A percentile compares a stretch with the other conserved stretches of the same genome.
Conservation (phyloP, 1,139 yeast genomes). For the Suhomyces maxii region DNA sequence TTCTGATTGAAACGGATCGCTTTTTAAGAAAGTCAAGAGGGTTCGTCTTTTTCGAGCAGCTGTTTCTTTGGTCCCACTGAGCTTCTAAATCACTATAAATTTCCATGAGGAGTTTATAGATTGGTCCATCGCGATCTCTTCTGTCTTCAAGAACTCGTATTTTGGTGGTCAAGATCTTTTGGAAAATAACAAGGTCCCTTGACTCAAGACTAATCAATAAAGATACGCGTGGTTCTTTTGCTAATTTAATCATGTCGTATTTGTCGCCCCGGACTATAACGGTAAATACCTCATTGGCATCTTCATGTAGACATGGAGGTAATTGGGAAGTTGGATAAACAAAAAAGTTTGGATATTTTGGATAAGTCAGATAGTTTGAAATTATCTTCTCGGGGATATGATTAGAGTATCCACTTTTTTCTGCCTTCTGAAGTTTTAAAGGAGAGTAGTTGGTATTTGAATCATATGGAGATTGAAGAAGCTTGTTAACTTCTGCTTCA, state of each 20-base stretch:
- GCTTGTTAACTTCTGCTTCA: too few species aligned
- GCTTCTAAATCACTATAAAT: conserved; percentile 1
- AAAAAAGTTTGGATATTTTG: too few species aligned
- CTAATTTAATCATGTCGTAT: neutral
- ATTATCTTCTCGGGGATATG: too few species aligned
- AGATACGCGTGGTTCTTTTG: neutral
- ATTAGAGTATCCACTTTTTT: too few species aligned
- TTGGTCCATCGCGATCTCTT: neutral
- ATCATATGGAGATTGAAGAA: too few species aligned
- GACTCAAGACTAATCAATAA: neutral
- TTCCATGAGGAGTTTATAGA: neutral
- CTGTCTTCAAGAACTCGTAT: neutral
- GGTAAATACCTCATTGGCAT: neutral
- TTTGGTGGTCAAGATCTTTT: neutral
- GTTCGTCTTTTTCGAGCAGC: too few species aligned
- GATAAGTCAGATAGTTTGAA: too few species aligned
- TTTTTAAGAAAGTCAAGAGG: neutral
- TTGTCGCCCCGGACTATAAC: neutral
- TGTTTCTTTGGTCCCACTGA: conserved; percentile 1
- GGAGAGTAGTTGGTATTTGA: too few species aligned
- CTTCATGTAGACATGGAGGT: neutral
- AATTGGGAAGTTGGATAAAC: neutral
- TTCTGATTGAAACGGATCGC: neutral
- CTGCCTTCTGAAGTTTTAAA: too few species aligned
- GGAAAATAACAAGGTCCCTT: neutral